Percentiles rank a stretch among this genome's conserved stretches.
Conservation (phyloP, 495 filamentous ascomycete genomes). For the Tuber microsphaerosporum region DNA sequence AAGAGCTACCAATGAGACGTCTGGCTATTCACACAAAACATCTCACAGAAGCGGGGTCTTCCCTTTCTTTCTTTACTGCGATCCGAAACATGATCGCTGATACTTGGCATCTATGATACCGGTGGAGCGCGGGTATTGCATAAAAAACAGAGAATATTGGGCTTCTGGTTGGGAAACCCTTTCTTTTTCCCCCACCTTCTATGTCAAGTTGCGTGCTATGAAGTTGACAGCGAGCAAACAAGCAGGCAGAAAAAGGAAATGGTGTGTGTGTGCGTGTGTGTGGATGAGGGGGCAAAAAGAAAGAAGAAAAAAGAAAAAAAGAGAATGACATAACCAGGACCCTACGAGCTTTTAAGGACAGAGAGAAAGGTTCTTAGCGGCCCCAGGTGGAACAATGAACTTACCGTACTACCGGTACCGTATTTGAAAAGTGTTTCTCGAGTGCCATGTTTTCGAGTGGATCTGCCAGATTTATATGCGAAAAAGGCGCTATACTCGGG, state of each 20-base stretch:
- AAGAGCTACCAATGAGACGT: not conserved
- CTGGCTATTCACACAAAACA: not conserved
- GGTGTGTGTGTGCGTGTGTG: not conserved
- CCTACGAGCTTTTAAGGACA: not conserved
- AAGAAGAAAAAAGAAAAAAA: not conserved
- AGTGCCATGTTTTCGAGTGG: too few species aligned
- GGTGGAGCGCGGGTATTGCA: not conserved
- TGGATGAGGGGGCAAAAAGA: not conserved
- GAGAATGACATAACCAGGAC: not conserved
- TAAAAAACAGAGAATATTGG: not conserved
- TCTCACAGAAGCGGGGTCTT: constrained; percentile 4
- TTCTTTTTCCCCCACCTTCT: not conserved
- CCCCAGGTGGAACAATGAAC: not conserved
- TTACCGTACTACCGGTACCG: too few species aligned
- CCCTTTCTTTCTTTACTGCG: not conserved
- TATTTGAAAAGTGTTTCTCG: too few species aligned
- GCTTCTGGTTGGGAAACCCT: not conserved
- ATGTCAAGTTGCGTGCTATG: not conserved
- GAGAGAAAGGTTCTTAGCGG: not conserved
- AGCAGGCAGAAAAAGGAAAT: not conserved
- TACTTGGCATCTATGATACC: not conserved
- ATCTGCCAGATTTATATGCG: too few species aligned
- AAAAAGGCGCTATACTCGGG: too few species aligned
- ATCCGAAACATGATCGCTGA: constrained; percentile 6
- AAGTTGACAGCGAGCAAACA: constrained; percentile 2